Evolutionary conservation across 1,284 basidiomycete genomes (phyloP).

Genomic region (Cutaneotrichosporon mucoides): DNA sequence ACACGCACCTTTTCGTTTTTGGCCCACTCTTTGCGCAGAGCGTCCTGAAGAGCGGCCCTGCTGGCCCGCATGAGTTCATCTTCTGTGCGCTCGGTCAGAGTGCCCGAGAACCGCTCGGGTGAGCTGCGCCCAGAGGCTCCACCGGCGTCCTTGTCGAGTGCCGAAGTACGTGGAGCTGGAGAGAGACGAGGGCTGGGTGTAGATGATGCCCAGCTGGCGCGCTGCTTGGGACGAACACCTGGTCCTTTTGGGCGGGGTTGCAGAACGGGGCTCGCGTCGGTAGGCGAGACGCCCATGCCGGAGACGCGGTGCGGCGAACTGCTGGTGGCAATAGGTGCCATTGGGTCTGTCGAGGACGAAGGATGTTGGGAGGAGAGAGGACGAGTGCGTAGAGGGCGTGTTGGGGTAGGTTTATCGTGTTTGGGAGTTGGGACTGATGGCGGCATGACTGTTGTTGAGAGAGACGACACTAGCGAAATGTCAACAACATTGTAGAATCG

Average conservation of each 20-base stretch:
- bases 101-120: slow-evolving; percentile 12
- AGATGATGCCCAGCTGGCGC: slow-evolving; percentile 1
- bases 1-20: slow-evolving; percentile 34
- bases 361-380: background rate
- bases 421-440: background rate
- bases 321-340: background rate
- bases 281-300: slow-evolving; percentile 8
- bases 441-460: too few species aligned
- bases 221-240: slow-evolving; percentile 11
- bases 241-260: slow-evolving; percentile 13
- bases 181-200: background rate
- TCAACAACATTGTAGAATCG: background rate
- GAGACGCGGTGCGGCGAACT: background rate
- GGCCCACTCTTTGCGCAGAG: slow-evolving; percentile 34
- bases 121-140: background rate
- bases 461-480: background rate
- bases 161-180: background rate
- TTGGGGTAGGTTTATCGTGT: background rate
- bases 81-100: slow-evolving; percentile 32
- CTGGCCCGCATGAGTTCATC: slow-evolving; percentile 30
- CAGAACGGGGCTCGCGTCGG: slow-evolving; percentile 4
- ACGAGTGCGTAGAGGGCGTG: background rate
- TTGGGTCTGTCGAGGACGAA: background rate
- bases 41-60: slow-evolving; percentile 28
- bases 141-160: background rate